Percentiles rank a stretch among this genome's conserved stretches.
phyloP scores from a whole-genome alignment of 2,329 filamentous ascomycete genomes.

The Fusarium sp. region DNA sequence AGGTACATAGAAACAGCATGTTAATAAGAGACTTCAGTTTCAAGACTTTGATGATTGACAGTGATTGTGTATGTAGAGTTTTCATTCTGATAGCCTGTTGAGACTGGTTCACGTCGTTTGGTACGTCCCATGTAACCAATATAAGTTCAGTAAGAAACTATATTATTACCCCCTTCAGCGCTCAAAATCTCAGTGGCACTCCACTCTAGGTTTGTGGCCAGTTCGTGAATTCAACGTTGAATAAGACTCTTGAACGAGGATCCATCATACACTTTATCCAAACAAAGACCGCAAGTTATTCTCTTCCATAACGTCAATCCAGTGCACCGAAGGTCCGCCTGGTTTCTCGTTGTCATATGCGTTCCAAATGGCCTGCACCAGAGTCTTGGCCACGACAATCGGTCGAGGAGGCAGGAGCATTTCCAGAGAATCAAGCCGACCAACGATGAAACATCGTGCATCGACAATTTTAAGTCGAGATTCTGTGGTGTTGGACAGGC shows the following conservation, averaged over 20 bases:
- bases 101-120: too few species aligned
- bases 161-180: too few species aligned
- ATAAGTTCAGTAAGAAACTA: background rate
- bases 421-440: constrained; percentile 26
- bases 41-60: background rate
- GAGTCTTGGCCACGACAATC: constrained; percentile 29
- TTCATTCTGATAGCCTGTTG: too few species aligned
- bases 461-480: constrained; percentile 25
- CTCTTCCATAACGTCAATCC: constrained; percentile 45
- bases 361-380: constrained; percentile 38
- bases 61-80: background rate
- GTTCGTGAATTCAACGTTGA: too few species aligned
- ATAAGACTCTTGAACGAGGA: background rate
- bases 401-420: constrained; percentile 29
- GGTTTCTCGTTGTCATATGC: constrained; percentile 37
- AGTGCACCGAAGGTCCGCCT: constrained; percentile 22
- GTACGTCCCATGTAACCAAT: too few species aligned
- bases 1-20: constrained; percentile 12
- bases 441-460: constrained; percentile 25
- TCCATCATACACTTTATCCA: constrained; percentile 19
- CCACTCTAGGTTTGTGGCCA: too few species aligned
- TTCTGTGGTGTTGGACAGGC: background rate
- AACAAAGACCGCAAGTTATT: constrained; percentile 43
- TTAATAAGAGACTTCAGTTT: constrained; percentile 9
- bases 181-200: too few species aligned